Evolutionary conservation across 345 rosid genomes (phyloP), one percentile per base, ranked within the genome.

Genomic region (Schrenkiella parvula): DNA sequence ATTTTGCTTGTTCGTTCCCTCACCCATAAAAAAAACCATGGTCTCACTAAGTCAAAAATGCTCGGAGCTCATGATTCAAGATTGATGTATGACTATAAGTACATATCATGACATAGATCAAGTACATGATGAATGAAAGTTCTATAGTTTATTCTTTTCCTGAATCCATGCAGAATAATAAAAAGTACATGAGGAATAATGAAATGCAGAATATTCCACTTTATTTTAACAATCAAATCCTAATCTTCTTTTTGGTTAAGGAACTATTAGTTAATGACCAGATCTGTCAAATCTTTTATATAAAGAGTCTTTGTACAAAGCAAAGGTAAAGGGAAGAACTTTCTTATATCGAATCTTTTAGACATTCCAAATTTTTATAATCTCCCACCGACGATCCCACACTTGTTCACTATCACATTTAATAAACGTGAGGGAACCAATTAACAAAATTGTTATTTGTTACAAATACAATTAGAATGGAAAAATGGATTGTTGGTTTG

Each of bases 351-450:
- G 34, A 64, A 55, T 46, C 11, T 43, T 39, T 6, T 44, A 56
- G 51, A 56, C 59, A 56, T 65, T 72, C 46, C 8, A 26, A 52
- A 38, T 11, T n/a, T 55, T 55, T 10, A 47, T 57, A 66, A 53
- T 57, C 72, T 47, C 21, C 66, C 72, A 74, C 78, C 72, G 78
- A 74, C 78, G 72, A 67, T 74, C 26, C 28, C 3, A 10, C 34
- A 26, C 51, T 13, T 6, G 2, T 28, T 59, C n/a, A 47, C 38
- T 31, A 35, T 26, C 7, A 22, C 53, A 37, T 28, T 28, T 56
- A 21, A 48, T 5, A 74, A 74, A 74, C 78, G 54, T 74, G 72
- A 22, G n/a, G 17, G 4, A 28, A 39, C 71, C 39, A 39, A 38
- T 17, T 17, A 17, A 51, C 71, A n/a, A 51, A 50, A 15, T 17